Base-by-base conservation (phyloP, 176 grass and related monocot genomes). In the Aechmea fasciata region DNA sequence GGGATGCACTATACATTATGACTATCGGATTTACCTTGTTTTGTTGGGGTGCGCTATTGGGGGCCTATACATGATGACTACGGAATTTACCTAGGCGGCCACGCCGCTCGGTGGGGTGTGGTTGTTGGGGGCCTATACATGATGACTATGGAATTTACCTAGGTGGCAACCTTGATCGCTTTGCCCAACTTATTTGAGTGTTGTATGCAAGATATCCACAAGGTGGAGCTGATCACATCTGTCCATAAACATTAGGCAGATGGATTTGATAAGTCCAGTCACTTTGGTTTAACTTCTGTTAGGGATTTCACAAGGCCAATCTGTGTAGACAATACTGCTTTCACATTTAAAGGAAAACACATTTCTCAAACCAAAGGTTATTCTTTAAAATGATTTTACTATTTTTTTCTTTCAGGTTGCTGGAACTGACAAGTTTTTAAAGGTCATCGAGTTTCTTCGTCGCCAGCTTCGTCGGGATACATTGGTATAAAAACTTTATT, bases 361-460 rank as follows among this genome's bases (percentile, higher is more conserved):
- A 13, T 15, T 9, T 61, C 17, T 18, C 55, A 17, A 11, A 9
- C 33, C 33, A 61, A 7, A 19, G 7, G 20, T 17, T 22, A 61
- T 19, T 59, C 1, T 22, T 61, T 3, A 19, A 41, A 41, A 41
- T 41, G 26, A 73, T 47, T 26, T 48, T 24, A 2, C 0, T 71
- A 15, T 75, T 72, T 54, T 23, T 20, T 51, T 3, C 33, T 55
- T 11, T 57, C 74, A 90, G 91, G 90, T 96, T 84, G 77, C 91
- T 53, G 91, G 91, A 64, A 79, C 66, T 29, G 91, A 90, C 61
- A 87, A 96, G 64, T 90, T 96, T 66, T 57, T n/a, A 53, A 90
- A 90, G 75, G 91, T 96, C 52, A 96, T 96, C 72, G 91, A 96
- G 54, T 96, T 96, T 80, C 78, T 96, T 79, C 53, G 84, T 7